Percentiles rank a stretch among this genome's conserved stretches.
These are phyloP conservation scores for Solanum lignicaule DNA, from an alignment of 257 asterid species.

Conservation along the genomic window DNA sequence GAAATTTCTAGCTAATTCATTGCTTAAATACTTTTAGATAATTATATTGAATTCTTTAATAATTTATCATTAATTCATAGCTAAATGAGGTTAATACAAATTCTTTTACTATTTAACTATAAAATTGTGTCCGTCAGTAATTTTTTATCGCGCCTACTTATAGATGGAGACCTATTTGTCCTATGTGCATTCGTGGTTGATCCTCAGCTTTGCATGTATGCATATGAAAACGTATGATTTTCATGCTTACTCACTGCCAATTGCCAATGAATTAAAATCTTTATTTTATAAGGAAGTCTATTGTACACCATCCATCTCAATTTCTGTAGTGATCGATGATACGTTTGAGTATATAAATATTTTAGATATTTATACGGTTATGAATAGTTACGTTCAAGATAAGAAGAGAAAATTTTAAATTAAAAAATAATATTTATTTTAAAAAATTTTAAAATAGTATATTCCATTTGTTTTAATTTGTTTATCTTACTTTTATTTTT, in stretches of 20 bases:
- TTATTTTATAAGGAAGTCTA: background rate
- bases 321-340: background rate
- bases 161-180: background rate
- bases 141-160: background rate
- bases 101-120: no score
- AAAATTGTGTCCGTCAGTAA: no score
- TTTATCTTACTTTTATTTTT: no score
- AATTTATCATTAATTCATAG: no score
- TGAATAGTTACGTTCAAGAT: background rate
- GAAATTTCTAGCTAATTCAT: no score
- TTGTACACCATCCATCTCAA: background rate
- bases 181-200: background rate
- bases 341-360: background rate
- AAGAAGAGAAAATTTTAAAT: background rate
- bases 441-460: no score
- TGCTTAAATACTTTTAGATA: background rate
- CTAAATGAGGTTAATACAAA: fast-evolving
- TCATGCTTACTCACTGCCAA: background rate
- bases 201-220: background rate
- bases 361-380: background rate
- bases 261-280: background rate
- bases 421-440: no score
- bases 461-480: fast-evolving
- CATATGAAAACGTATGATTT: background rate
- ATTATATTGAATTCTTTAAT: no score